Conservation (phyloP, 805 yeast genomes). For the Ogataea nonfermentans region DNA sequence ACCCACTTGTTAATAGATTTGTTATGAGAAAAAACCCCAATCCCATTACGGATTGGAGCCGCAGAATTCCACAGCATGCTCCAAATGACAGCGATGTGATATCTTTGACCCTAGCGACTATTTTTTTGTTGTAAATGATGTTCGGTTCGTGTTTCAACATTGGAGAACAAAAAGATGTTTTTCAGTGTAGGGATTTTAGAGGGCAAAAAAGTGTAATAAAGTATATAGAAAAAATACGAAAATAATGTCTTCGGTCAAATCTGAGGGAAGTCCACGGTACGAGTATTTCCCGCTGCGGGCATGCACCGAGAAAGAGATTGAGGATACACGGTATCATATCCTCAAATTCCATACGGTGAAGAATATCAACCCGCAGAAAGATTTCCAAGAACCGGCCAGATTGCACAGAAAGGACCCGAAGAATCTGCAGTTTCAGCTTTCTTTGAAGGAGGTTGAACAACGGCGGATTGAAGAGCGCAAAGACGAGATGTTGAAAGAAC, state of each 20-base stretch:
- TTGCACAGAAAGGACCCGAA: constrained; percentile 93
- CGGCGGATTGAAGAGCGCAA: constrained; percentile 49
- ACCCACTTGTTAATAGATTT: constrained; percentile 33
- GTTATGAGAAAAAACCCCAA: constrained; percentile 41
- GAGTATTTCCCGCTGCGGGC: constrained; percentile 64
- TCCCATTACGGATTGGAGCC: constrained; percentile 49
- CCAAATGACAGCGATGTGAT: constrained; percentile 51
- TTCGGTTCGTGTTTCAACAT: constrained; percentile 18
- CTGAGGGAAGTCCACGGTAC: constrained; percentile 21
- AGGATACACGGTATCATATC: constrained; percentile 73
- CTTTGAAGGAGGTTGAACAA: constrained; percentile 71
- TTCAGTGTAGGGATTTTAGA: constrained; percentile 13
- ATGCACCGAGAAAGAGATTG: constrained; percentile 67
- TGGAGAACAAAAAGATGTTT: neutral
- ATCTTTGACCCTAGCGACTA: constrained; percentile 34
- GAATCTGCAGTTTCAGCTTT: constrained; percentile 81
- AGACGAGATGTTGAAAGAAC: constrained; percentile 40
- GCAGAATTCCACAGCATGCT: constrained; percentile 52
- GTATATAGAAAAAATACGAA: no score
- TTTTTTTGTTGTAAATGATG: constrained; percentile 19
- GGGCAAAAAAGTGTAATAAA: constrained; percentile 7
- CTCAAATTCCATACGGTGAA: constrained; percentile 74
- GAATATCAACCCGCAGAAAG: constrained; percentile 65
- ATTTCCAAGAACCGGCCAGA: constrained; percentile 80
- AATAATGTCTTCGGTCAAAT: constrained; percentile 9